Base-by-base conservation (phyloP, 129 eudicot genomes). In the Silybum marianum region DNA sequence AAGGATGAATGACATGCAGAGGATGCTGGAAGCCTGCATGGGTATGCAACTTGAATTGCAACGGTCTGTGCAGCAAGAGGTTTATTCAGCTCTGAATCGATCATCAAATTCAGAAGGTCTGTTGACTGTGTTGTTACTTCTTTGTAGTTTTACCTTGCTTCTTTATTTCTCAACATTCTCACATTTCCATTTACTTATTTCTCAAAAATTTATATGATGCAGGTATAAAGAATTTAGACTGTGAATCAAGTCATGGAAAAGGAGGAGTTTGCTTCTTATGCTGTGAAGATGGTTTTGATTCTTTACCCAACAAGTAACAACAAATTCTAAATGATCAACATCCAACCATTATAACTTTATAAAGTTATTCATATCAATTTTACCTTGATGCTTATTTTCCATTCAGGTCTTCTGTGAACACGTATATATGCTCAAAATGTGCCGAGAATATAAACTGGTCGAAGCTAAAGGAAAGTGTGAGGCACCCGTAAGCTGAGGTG, bases 11-110 rank as follows among this genome's bases (percentile, higher is more conserved):
- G 90, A 83, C 69, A 96, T 93, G 95, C 98, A 96, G 79, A 88
- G 74, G 67, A 93, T 90, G 97, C 88, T 96, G 62, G 98, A 93
- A 80, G 84, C 95, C 48, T 96, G 98, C 88, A 91, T 93, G 92
- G 90, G 87, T 32, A 90, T 91, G 95, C 98, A 95, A 84, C 74
- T 87, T 40, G 93, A 95, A 84, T 82, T 95, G 89, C 97, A 96
- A 84, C 85, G 83, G 13, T 83, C 92, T 0, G 88, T 96, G 13
- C 88, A 81, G n/a, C 97, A 87, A 78, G 97, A 91, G 78, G 87
- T 96, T 76, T 88, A 92, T 86, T 92, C 97, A 8, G 95, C 98
- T 39, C 88, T 90, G 23, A 88, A 91, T 74, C 86, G 95, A 13
- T 48, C 79, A 18, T 67, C 77, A 73, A 65, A 18, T 51, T 73